A percentile compares a stretch with the other conserved stretches of the same genome.
Evolutionary conservation across 331 rosid genomes (phyloP).

Genomic region (Arachis monticola): DNA sequence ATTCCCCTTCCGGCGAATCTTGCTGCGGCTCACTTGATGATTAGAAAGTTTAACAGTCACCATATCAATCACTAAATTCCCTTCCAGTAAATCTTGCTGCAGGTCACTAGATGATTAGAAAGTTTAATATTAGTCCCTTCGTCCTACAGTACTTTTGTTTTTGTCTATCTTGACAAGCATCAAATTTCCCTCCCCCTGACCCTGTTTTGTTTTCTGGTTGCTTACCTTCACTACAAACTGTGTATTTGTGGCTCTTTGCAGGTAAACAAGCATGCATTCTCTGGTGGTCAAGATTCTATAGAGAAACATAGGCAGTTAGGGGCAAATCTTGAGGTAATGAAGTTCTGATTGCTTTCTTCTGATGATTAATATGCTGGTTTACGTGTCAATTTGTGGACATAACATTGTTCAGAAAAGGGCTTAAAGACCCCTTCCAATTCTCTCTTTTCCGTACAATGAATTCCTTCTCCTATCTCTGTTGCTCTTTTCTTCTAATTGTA

Average conservation of each 20-base stretch:
- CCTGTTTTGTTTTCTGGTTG: neutral
- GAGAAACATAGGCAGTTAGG: constrained; percentile 89
- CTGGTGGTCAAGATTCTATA: constrained; percentile 96
- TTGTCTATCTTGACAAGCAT: neutral
- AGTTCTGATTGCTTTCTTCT: constrained; percentile 21
- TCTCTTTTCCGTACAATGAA: constrained; percentile 12
- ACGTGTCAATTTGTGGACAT: neutral
- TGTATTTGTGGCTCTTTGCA: constrained; percentile 46
- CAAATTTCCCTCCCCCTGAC: neutral
- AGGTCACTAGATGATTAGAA: neutral
- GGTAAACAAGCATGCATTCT: constrained; percentile 84
- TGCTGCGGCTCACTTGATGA: no score
- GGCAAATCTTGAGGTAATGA: constrained; percentile 84
- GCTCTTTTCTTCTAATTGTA: constrained; percentile 9
- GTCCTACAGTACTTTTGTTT: neutral
- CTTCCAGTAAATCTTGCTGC: constrained; percentile 7
- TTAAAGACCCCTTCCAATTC: neutral
- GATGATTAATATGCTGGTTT: constrained; percentile 16
- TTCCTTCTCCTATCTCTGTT: neutral
- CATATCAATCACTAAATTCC: neutral
- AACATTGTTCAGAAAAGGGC: neutral
- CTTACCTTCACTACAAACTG: neutral
- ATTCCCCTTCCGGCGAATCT: no score
- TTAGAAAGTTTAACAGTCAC: neutral
- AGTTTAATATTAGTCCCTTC: no score